These are phyloP conservation scores for Penicillium sp. DNA, from an alignment of 2,329 filamentous ascomycete species.

Conservation along the genomic window DNA sequence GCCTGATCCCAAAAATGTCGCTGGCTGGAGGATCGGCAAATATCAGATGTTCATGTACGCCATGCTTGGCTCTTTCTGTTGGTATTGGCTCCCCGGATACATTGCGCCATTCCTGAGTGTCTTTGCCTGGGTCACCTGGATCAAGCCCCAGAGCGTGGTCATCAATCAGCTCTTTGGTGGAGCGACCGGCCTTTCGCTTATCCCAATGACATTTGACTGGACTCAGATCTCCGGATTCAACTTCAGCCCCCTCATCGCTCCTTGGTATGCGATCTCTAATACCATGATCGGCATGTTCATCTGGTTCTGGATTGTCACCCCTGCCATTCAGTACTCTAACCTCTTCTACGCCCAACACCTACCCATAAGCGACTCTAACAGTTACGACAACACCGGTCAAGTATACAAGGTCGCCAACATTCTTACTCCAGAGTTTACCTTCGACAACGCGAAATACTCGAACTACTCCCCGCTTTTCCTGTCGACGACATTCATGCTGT, in stretches of 20 bases:
- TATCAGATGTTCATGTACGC: constrained; percentile 65
- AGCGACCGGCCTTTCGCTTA: constrained; percentile 18
- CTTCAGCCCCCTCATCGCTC: constrained; percentile 67
- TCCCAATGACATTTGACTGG: constrained; percentile 63
- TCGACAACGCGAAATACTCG: constrained; percentile 64
- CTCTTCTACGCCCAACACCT: constrained; percentile 65
- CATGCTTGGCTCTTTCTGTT: constrained; percentile 59
- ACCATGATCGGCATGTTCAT: constrained; percentile 65
- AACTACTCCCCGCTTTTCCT: constrained; percentile 62
- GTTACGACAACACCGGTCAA: constrained; percentile 68
- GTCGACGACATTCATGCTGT: constrained; percentile 69
- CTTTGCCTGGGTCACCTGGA: constrained; percentile 71
- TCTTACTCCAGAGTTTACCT: constrained; percentile 60
- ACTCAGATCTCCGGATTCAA: constrained; percentile 69
- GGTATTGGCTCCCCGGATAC: constrained; percentile 70
- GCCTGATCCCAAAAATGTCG: constrained; percentile 55
- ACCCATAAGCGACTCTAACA: constrained; percentile 68
- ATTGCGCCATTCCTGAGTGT: constrained; percentile 68
- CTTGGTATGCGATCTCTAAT: constrained; percentile 74
- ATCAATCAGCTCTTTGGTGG: constrained; percentile 59
- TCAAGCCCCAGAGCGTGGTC: constrained; percentile 65
- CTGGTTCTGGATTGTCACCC: constrained; percentile 63
- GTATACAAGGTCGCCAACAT: constrained; percentile 65
- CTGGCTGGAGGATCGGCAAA: constrained; percentile 65
- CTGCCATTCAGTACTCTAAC: constrained; percentile 64